Base-by-base conservation (phyloP, 495 filamentous ascomycete species). In the Neurospora cerealis region DNA sequence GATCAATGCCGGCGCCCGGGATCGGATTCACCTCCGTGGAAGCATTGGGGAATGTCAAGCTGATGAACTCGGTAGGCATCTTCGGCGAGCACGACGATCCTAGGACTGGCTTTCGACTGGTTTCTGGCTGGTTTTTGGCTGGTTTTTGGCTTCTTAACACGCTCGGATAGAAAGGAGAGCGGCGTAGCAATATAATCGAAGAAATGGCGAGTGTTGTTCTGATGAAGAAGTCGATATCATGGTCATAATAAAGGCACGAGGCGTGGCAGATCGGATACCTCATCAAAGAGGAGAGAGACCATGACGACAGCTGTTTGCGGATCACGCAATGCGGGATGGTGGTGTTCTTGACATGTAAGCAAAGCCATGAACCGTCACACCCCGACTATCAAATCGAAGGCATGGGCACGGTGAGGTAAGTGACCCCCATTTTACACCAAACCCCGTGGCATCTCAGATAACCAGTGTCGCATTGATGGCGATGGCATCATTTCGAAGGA, bases 41-140 rank as follows among this genome's bases (percentile, higher is more conserved):
- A 8, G 82, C 75, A 74, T 85, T 87, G 32, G 85, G 83, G 69
- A 85, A 86, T 5, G 85, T 87, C 37, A 86, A 44, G 74, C 84
- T 86, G 74, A 88, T 88, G 77, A 87, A 88, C 81, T 87, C 87
- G 73, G 81, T 83, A 46, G 87, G 84, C 86, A 87, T 87, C 54
- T 34, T 62, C 8, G 24, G 46, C 24, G 54, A 34, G 24, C 54
- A 62, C 54, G 54, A 62, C 13, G 3, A 3, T 17, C 7, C n/a
- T 19, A 15, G 34, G 13, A 62, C 15, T 62, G 15, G 28, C 6
- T 62, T 62, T 34, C 54, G 54, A 34, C 28, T 62, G 24, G 28
- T 62, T 62, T 62, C 44, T 62, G 54, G 15, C 46, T 6, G 21
- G 3, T 54, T 13, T 10, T 6, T 54, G 10, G 46, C n/a, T 2